Evolutionary conservation across 2,329 filamentous ascomycete genomes (phyloP).

Genomic region (Stagonosporopsis vannaccii): DNA sequence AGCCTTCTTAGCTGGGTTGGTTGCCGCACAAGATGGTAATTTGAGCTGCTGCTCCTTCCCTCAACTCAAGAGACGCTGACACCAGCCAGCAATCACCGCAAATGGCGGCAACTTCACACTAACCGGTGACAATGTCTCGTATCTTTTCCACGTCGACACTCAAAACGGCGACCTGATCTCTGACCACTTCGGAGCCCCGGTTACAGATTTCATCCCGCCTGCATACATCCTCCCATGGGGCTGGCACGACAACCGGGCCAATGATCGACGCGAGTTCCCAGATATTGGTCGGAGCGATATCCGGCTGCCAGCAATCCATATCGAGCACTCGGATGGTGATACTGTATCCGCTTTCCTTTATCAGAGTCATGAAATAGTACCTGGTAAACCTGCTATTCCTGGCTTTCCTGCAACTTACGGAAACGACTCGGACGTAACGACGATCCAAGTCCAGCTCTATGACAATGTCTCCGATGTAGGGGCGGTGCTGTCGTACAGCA

Average conservation of each 20-base stretch:
- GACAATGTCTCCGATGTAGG: constrained; percentile 66
- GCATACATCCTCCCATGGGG: constrained; percentile 54
- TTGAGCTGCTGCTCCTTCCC: not conserved
- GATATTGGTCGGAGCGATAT: constrained; percentile 71
- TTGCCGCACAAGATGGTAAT: constrained; percentile 14
- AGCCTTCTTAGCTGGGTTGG: not conserved
- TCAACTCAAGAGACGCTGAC: not conserved
- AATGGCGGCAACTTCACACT: constrained; percentile 64
- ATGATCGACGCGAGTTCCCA: constrained; percentile 67
- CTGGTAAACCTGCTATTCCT: constrained; percentile 64
- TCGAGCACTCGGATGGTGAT: constrained; percentile 65
- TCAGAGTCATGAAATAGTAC: constrained; percentile 61
- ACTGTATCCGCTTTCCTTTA: constrained; percentile 67
- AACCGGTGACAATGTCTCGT: constrained; percentile 64
- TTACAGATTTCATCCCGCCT: constrained; percentile 60
- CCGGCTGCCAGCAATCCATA: constrained; percentile 66
- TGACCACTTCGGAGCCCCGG: constrained; percentile 67
- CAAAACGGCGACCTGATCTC: constrained; percentile 63
- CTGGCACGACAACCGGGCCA: constrained; percentile 62
- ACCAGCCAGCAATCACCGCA: constrained; percentile 56
- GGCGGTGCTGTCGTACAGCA: constrained; percentile 67
- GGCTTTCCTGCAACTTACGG: constrained; percentile 69
- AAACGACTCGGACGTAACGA: constrained; percentile 62
- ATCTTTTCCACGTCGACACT: constrained; percentile 69
- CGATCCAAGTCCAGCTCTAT: constrained; percentile 64